Conservation (phyloP, 805 yeast species). For the Spathaspora passalidarum region DNA sequence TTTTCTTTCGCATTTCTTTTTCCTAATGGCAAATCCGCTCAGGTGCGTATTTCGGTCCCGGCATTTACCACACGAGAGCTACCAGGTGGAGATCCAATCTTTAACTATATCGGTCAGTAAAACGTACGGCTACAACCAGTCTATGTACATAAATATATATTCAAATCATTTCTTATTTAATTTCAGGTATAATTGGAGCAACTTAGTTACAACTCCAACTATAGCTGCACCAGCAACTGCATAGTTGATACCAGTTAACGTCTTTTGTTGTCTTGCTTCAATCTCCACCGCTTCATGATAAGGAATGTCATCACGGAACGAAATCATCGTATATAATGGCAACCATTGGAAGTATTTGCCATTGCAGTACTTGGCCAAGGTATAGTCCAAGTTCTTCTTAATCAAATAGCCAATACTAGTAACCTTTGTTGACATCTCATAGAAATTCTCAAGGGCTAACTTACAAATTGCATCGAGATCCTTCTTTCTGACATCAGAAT, state of each 20-base stretch:
- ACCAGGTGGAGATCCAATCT: background rate
- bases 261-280: slow-evolving; percentile 51
- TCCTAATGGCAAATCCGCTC: background rate
- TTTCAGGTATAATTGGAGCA: background rate
- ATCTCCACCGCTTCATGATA: slow-evolving; percentile 65
- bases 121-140: no score
- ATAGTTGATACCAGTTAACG: slow-evolving; percentile 37
- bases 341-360: slow-evolving; percentile 56
- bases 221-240: slow-evolving; percentile 10
- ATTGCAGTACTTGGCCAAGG: slow-evolving; percentile 56
- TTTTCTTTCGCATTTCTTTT: background rate
- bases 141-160: no score
- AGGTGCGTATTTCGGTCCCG: background rate
- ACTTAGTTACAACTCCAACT: background rate
- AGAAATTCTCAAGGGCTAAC: slow-evolving; percentile 76
- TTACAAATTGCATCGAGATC: slow-evolving; percentile 76
- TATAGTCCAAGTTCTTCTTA: slow-evolving; percentile 66
- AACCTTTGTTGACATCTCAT: slow-evolving; percentile 85
- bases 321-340: slow-evolving; percentile 89
- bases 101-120: no score
- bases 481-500: slow-evolving; percentile 52
- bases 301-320: slow-evolving; percentile 79
- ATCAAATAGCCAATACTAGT: slow-evolving; percentile 56
- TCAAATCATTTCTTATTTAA: background rate
- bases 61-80: background rate